These are phyloP conservation scores for Gnomoniopsis sp. DNA, from an alignment of 2,329 filamentous ascomycete species.

Conservation along the genomic window DNA sequence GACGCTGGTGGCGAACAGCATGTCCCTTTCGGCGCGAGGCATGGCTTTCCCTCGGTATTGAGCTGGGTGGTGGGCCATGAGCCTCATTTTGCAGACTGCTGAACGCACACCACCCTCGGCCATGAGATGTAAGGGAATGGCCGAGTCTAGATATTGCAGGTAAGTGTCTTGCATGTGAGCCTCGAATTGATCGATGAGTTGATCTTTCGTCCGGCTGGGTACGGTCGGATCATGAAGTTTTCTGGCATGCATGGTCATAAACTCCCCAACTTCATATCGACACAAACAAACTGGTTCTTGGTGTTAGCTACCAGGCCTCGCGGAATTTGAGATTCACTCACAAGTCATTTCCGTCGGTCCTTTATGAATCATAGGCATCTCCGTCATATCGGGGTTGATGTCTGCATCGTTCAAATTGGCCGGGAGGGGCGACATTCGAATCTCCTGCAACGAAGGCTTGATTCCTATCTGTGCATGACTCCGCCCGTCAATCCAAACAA, in stretches of 20 bases:
- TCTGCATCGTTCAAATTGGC: conserved; percentile 25
- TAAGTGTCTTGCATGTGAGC: conserved; percentile 27
- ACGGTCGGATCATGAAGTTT: conserved; percentile 38
- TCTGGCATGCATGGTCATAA: conserved; percentile 33
- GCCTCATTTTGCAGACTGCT: conserved; percentile 22
- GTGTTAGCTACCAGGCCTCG: not conserved
- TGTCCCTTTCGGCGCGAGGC: conserved; percentile 22
- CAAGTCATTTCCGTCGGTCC: conserved; percentile 37
- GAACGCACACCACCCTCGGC: conserved; percentile 18
- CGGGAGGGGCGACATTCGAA: conserved; percentile 13
- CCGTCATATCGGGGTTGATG: conserved; percentile 27
- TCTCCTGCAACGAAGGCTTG: conserved; percentile 28
- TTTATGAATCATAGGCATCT: conserved; percentile 30
- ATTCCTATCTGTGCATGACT: conserved; percentile 17
- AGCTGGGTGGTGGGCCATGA: conserved; percentile 24
- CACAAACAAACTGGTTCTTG: conserved; percentile 31
- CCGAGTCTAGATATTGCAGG: conserved; percentile 27
- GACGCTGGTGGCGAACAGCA: conserved; percentile 21
- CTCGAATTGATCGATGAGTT: conserved; percentile 27
- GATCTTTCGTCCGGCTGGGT: conserved; percentile 19
- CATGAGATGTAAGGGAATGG: conserved; percentile 31
- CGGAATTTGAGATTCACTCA: not conserved
- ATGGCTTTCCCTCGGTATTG: conserved; percentile 21
- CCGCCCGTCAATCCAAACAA: conserved; percentile 18
- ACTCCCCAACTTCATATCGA: conserved; percentile 38